Base-by-base conservation (phyloP, 1,139 yeast genomes). In the Suhomyces chickasaworum region DNA sequence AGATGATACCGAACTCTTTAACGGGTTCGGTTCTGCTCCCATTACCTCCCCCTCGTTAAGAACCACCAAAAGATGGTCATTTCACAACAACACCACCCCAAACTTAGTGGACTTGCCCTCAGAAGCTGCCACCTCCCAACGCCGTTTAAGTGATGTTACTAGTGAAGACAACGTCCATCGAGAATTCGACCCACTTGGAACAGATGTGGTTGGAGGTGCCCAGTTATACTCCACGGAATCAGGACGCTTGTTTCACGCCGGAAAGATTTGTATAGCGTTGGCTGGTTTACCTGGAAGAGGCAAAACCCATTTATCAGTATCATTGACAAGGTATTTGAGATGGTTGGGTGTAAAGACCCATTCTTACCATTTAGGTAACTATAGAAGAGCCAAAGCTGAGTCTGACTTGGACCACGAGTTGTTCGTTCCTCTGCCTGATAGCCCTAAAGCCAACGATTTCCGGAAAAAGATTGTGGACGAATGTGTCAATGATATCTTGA, bases 201-300 rank as follows among this genome's bases (percentile, higher is more conserved):
- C 96, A 0, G 39, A 35, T 17, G 37, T 42, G 30, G 51, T 55
- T 20, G 59, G 59, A 1, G 59, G 59, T 7, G 97, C 95, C 0
- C 98, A 91, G 66, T 73, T 90, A 44, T 91, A 91, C 62, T 84
- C 95, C 12, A 91, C 97, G 0, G 96, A 89, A 53, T 82, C 90
- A 0, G 97, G 97, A 0, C 77, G 89, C 51, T 73, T 95, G 58
- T 93, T 89, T 69, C 98, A 93, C 60, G 98, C 99, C 3, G 99
- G 99, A 3, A 89, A 90, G 61, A 84, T 93, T 44, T 83, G 96
- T 60, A 86, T 93, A 49, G 89, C 87, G 9, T 75, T 93, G 55
- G 95, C 89, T 6, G 99, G 99, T 0, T 75, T 91, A 51, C 99
- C 99, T 1, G 99, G 97, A 1, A 78, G 99, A 45, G 98, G 99